A percentile compares a stretch with the other conserved stretches of the same genome.
Conservation (phyloP, 2,329 filamentous ascomycete genomes). For the Didymosphaeria variabile region DNA sequence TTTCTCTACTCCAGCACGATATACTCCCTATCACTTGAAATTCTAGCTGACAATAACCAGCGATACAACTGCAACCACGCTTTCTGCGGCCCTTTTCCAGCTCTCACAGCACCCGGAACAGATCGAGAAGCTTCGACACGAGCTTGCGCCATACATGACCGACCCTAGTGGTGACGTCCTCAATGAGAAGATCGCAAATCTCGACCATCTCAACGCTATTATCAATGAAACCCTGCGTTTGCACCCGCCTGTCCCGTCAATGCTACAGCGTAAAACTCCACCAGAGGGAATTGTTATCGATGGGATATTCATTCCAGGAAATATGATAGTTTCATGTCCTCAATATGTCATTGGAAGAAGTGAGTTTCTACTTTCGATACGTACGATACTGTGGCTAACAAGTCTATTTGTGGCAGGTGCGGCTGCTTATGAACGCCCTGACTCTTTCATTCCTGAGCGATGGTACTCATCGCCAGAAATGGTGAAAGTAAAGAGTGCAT, state of each 20-base stretch:
- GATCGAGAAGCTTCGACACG: constrained; percentile 2
- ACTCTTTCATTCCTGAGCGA: constrained; percentile 29
- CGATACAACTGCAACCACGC: constrained; percentile 44
- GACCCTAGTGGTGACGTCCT: not conserved
- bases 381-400: not conserved
- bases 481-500: constrained; percentile 17
- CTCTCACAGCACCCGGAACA: constrained; percentile 37
- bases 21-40: not conserved
- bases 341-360: not conserved
- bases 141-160: not conserved
- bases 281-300: constrained; percentile 34
- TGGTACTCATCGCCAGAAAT: constrained; percentile 21
- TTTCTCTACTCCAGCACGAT: not conserved
- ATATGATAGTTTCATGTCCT: constrained; percentile 16
- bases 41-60: constrained; percentile 26
- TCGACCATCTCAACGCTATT: constrained; percentile 20
- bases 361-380: not conserved
- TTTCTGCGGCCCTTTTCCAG: constrained; percentile 38
- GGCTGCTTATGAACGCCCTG: not conserved
- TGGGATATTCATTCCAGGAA: constrained; percentile 21
- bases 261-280: constrained; percentile 46
- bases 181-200: constrained; percentile 18
- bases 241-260: constrained; percentile 46
- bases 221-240: constrained; percentile 35
- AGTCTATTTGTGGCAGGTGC: not conserved